Evolutionary conservation across 2,329 filamentous ascomycete species (phyloP).

Genomic region (Exophiala phaeomuriformis): DNA sequence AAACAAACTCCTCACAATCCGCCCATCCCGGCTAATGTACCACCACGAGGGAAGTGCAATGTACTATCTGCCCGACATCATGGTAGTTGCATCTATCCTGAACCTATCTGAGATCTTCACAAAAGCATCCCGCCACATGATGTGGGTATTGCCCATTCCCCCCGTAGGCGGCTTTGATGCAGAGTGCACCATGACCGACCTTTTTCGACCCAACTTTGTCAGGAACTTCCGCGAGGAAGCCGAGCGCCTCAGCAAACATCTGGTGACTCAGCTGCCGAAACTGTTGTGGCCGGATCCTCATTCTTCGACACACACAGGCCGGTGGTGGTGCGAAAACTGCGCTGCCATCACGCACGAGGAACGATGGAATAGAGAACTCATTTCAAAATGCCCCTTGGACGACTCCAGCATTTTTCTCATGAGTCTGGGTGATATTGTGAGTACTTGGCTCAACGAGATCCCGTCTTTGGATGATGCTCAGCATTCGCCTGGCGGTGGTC

Average conservation of each 20-base stretch:
- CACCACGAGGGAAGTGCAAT: too few relatives aligned
- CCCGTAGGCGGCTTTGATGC: background rate
- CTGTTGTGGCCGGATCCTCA: conserved; percentile 1
- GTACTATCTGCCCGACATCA: background rate
- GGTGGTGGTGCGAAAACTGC: conserved; percentile 1
- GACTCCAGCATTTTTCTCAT: background rate
- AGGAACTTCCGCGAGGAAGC: background rate
- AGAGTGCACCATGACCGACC: background rate
- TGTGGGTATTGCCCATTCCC: background rate
- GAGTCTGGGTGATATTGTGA: background rate
- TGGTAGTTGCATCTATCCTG: background rate
- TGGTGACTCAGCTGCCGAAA: background rate
- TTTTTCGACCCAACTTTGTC: background rate
- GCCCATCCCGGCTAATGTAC: too few relatives aligned
- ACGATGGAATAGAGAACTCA: background rate
- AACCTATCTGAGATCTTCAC: background rate
- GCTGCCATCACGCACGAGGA: background rate
- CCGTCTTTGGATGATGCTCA: background rate
- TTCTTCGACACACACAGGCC: too few relatives aligned
- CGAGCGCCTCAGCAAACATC: background rate
- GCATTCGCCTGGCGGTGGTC: background rate
- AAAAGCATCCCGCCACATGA: conserved; percentile 1
- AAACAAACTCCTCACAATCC: background rate
- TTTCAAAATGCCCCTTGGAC: background rate
- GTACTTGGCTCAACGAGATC: background rate